Base-by-base conservation (phyloP, 208 protist species). In the Leishmania tropica region DNA sequence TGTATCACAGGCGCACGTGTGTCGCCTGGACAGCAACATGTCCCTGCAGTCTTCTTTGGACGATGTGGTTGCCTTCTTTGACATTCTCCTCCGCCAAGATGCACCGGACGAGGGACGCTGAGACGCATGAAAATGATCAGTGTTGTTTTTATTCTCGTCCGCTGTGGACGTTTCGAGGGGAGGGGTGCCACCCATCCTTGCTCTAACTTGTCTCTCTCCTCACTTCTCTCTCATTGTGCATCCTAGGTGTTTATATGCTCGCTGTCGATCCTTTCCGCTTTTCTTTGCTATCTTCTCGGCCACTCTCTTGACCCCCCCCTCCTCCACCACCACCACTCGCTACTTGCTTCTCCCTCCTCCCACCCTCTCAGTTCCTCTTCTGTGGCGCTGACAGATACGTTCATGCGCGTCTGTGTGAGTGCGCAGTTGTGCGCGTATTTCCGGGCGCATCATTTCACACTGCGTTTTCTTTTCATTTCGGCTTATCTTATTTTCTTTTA, bases 21-120 rank as follows among this genome's bases (percentile, higher is more conserved):
- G 93, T 72, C 86, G 82, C 24, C 85, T 97, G 28, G 90, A 94
- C 78, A 92, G 90, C 75, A 78, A 87, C 67, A 72, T 83, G 45
- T 79, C 81, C 28, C 87, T 97, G 76, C 90, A 96, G 77, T 82
- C 84, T 5, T 89, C 87, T 4, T 28, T 92, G 21, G 88, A 90
- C 48, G 87, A 94, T 28, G 45, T 95, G 31, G 64, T 88, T n/a
- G 70, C 58, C 31, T 96, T 93, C 76, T 89, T 96, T 31, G 88
- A 91, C 62, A 84, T 87, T 58, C 88, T 94, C 10, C 85, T 91
- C 24, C 64, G 67, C n/a, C 62, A 80, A 5, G 37, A 76, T 40
- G 31, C 19, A 6, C 5, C 75, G 3, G 53, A 68, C 31, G 75
- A 68, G 40, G 3, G 3, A 1, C 56, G 37, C 35, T 78, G 47